Base-by-base conservation (phyloP, 306 rosid species). In the Vigna radiata region DNA sequence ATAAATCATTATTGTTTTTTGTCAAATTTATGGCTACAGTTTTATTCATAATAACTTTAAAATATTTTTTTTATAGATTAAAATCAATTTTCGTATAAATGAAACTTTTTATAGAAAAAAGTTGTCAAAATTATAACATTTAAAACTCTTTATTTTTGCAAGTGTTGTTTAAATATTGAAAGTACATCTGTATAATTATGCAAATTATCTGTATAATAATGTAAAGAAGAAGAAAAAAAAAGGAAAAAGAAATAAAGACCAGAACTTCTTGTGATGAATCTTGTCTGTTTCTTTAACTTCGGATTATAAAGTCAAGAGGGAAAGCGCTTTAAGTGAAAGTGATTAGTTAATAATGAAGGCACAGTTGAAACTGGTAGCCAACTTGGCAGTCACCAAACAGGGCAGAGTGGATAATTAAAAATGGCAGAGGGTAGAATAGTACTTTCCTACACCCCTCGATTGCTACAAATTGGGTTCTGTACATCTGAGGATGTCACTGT, bases 341-440 rank as follows among this genome's bases (percentile, higher is more conserved):
- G 29, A 63, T 67, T 70, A 63, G 54, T 68, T 52, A 18, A 70
- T 46, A 76, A 75, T 77, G 61, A 33, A 33, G 2, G 4, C 19
- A 56, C 59, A 21, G 82, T 19, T 12, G 53, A 64, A 65, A 47
- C 66, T 47, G 46, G 58, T 43, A 49, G 33, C 54, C 86, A 62
- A 68, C 41, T 68, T 15, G 80, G 21, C 76, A 50, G 10, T 49
- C 23, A 36, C 77, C 80, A 67, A 77, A 77, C 85, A 67, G 31
- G 37, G 77, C 43, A 65, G 70, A 65, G 70, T 65, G 70, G 39
- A 12, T n/a, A 52, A 67, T 70, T 75, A 15, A 72, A 17, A 53
- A 53, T 23, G 56, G 6, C 1, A 2, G 4, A 44, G 72, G 85
- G 79, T 16, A 70, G 0, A 19, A 64, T 21, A 0, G 83, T 81